These are phyloP conservation scores for Phytophthora fragariaefolia DNA, from an alignment of 352 stramenopile genomes.

Conservation along the genomic window DNA sequence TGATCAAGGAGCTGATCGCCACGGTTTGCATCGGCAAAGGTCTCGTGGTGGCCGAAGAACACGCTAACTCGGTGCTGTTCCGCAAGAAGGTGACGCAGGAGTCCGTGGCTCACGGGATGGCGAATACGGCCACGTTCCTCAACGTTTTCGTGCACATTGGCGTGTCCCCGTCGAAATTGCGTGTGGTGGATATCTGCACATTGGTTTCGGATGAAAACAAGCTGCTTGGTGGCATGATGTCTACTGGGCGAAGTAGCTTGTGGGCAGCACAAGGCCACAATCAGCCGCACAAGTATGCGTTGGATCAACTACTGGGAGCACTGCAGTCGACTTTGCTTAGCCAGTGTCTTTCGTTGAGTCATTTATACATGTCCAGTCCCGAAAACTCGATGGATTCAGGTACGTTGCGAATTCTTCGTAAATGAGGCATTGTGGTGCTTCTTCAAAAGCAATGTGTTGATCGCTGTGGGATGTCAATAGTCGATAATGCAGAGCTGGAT, in stretches of 20 bases:
- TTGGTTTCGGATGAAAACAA: conserved; percentile 71
- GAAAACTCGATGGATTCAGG: conserved; percentile 73
- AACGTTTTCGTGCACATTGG: conserved; percentile 78
- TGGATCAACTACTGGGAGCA: conserved; percentile 74
- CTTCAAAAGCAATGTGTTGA: not conserved
- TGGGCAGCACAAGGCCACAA: conserved; percentile 46
- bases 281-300: conserved; percentile 53
- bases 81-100: conserved; percentile 72
- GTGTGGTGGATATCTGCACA: conserved; percentile 74
- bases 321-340: conserved; percentile 73
- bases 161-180: conserved; percentile 79
- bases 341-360: conserved; percentile 70
- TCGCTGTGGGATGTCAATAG: conserved; percentile 2
- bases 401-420: conserved; percentile 20
- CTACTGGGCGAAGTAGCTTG: conserved; percentile 43
- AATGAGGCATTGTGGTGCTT: not conserved
- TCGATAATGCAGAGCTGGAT: conserved; percentile 67
- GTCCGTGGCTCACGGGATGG: conserved; percentile 68
- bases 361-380: conserved; percentile 80
- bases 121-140: conserved; percentile 69
- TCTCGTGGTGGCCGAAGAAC: conserved; percentile 66
- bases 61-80: conserved; percentile 67
- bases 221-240: conserved; percentile 63
- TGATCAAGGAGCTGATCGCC: conserved; percentile 83
- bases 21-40: conserved; percentile 83